phyloP scores from a whole-genome alignment of 2,329 filamentous ascomycete species.

The Phymatotrichopsis omnivora region DNA sequence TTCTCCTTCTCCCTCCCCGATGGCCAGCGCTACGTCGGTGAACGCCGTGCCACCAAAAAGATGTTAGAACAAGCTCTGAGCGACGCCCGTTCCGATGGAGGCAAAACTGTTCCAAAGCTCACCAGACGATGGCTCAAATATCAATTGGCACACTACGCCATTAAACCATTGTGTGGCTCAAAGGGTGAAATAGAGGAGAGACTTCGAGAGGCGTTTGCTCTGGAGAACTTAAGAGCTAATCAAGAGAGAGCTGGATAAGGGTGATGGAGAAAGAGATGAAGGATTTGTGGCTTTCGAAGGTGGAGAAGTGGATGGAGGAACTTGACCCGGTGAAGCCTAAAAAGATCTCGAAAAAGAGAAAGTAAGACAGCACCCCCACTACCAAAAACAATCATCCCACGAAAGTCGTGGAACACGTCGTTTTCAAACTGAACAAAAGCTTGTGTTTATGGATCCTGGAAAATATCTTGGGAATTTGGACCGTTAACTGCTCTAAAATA shows the following conservation, averaged over 20 bases:
- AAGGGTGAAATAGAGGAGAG: slow-evolving; percentile 20
- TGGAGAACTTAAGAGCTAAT: slow-evolving; percentile 12
- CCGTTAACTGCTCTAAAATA: slow-evolving; percentile 18
- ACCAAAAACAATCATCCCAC: neutral
- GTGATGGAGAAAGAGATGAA: slow-evolving; percentile 25
- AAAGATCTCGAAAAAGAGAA: neutral
- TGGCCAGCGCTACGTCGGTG: slow-evolving; percentile 14
- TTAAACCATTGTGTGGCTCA: slow-evolving; percentile 19
- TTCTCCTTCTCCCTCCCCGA: slow-evolving; percentile 15
- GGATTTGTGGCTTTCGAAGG: slow-evolving; percentile 20
- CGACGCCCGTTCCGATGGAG: slow-evolving; percentile 9
- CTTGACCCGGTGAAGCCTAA: neutral
- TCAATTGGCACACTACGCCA: slow-evolving; percentile 22
- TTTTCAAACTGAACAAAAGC: too few relatives aligned
- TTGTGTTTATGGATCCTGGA: too few relatives aligned
- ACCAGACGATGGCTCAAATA: slow-evolving; percentile 24
- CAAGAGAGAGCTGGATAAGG: slow-evolving; percentile 22
- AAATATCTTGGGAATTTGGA: slow-evolving; percentile 20
- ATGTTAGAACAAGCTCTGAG: slow-evolving; percentile 9
- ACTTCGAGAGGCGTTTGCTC: slow-evolving; percentile 15
- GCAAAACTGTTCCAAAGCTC: slow-evolving; percentile 13
- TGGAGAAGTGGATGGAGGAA: slow-evolving; percentile 10
- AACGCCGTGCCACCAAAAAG: slow-evolving; percentile 21
- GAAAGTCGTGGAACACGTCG: slow-evolving; percentile 6
- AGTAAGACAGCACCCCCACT: neutral